A percentile compares a stretch with the other conserved stretches of the same genome.
Evolutionary conservation across 2,329 filamentous ascomycete genomes (phyloP).

Genomic region (Chaetomium strumarium): DNA sequence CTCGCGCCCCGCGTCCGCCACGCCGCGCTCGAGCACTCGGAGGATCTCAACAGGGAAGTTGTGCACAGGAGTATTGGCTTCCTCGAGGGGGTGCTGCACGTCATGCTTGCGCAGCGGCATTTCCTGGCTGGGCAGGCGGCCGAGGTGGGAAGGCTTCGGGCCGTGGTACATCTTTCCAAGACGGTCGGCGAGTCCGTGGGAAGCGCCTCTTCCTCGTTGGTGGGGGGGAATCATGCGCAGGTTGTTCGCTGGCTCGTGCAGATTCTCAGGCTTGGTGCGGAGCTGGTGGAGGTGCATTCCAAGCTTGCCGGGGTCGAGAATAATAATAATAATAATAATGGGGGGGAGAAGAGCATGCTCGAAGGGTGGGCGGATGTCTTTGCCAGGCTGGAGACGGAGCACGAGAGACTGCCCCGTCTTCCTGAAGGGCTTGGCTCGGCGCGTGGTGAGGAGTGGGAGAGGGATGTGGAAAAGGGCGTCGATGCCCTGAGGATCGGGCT

Average conservation of each 20-base stretch:
- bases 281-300: conserved; percentile 60
- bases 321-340: too few relatives aligned
- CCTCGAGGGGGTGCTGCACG: conserved; percentile 75
- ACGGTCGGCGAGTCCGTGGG: conserved; percentile 21
- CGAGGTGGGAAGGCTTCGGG: conserved; percentile 36
- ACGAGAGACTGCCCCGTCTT: conserved; percentile 41
- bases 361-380: conserved; percentile 46
- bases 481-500: conserved; percentile 38
- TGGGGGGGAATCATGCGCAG: conserved; percentile 25
- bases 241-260: conserved; percentile 57
- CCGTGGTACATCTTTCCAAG: conserved; percentile 32
- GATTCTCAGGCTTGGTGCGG: conserved; percentile 57
- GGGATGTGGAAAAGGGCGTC: conserved; percentile 34
- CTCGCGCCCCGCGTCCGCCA: conserved; percentile 62
- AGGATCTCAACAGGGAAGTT: conserved; percentile 78
- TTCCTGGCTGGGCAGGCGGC: conserved; percentile 38
- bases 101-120: conserved; percentile 55
- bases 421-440: conserved; percentile 46
- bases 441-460: conserved; percentile 30
- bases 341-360: conserved; percentile 40
- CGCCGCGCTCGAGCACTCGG: conserved; percentile 66
- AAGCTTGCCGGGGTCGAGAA: conserved; percentile 55
- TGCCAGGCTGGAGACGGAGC: conserved; percentile 36
- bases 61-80: conserved; percentile 73
- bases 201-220: too few relatives aligned